Evolutionary conservation across 352 stramenopile species (phyloP).

Genomic region (Pythium aphanidermatum): DNA sequence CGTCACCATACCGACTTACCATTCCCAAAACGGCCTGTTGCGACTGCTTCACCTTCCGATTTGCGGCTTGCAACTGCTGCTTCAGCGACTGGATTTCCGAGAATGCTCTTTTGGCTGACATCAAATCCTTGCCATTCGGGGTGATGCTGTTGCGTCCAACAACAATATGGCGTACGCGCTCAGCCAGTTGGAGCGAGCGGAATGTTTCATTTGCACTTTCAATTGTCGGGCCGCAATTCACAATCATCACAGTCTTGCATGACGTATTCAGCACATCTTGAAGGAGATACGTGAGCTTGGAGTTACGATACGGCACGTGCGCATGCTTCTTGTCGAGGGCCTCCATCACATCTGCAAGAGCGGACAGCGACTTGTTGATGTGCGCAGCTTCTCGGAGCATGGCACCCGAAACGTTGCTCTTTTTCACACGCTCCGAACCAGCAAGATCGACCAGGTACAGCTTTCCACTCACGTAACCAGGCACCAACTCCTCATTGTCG

Average conservation of each 20-base stretch:
- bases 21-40: constrained; percentile 89
- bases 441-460: constrained; percentile 92
- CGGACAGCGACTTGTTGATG: constrained; percentile 89
- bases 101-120: constrained; percentile 92
- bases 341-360: constrained; percentile 92
- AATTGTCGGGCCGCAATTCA: constrained; percentile 83
- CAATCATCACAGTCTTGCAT: constrained; percentile 94
- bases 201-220: constrained; percentile 82
- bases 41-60: constrained; percentile 80
- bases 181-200: constrained; percentile 84
- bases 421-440: constrained; percentile 89
- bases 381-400: constrained; percentile 74
- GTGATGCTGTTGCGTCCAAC: constrained; percentile 74
- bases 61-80: constrained; percentile 85
- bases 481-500: constrained; percentile 34
- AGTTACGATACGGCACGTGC: constrained; percentile 97
- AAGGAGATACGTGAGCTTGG: constrained; percentile 97
- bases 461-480: constrained; percentile 69
- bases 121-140: constrained; percentile 80
- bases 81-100: constrained; percentile 93
- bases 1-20: constrained; percentile 79
- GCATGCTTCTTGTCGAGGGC: constrained; percentile 86
- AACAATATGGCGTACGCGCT: constrained; percentile 75
- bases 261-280: constrained; percentile 89
- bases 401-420: constrained; percentile 83